Base-by-base conservation (phyloP, 192 early-diverging fungal genomes). In the Gaertneriomyces sp. region DNA sequence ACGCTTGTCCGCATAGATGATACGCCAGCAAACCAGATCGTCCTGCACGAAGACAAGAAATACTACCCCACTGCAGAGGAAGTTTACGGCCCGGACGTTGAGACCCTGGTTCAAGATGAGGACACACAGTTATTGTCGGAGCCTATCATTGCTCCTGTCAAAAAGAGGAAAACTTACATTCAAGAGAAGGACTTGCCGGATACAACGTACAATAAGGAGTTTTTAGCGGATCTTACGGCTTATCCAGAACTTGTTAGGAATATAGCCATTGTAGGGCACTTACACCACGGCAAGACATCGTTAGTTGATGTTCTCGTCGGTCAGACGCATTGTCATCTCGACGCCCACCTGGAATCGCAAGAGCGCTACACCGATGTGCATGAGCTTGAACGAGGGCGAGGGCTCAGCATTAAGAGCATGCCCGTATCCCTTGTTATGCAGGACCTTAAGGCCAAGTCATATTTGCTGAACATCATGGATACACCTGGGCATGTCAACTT, bases 31-130 rank as follows among this genome's bases (percentile, higher is more conserved):
- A 57, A 42, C 53, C 91, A 94, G 68, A 85, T 99, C 44, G 89
- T 99, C 1, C 81, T 98, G 59, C 97, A 99, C 58, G 97, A 99
- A 73, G 95, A 99, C 69, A 99, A 99, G 72, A 92, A 92, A 71
- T 98, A 98, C 79, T 99, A 99, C 61, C 94, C 95, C 4, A 87
- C 89, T n/a, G 95, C 95, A 5, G 90, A 91, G 73, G 95, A 97
- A 63, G 88, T 99, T 17, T 99, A 94, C 76, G 97, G 97, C 9
- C 79, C 81, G 45, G 97, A 86, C 49, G 97, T 99, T 14, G 97
- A 99, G 68, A 85, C 90, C 1, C 64, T 99, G 54, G 97, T 98
- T 8, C 92, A 99, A 68, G 95, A 98, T 61, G 95, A 98, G 74
- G 97, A 99, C 72, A 93, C 97, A 4, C 95, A 98, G 74, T 90